These are phyloP conservation scores for Fusarium neocosmosporiellum DNA, from an alignment of 2,329 filamentous ascomycete genomes.

Conservation along the genomic window DNA sequence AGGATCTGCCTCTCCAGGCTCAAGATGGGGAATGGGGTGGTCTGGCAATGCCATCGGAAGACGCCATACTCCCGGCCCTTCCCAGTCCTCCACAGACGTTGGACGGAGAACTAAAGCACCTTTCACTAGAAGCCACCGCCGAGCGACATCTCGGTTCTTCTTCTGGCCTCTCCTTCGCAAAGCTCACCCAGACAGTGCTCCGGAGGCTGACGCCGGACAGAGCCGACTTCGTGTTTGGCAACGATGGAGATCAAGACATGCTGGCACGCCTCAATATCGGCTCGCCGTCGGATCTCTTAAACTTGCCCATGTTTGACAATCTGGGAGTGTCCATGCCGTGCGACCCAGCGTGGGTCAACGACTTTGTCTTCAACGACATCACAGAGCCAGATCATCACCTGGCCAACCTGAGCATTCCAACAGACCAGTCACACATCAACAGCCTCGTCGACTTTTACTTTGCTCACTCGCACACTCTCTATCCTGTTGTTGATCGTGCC, in stretches of 20 bases:
- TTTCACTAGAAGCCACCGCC: conserved; percentile 57
- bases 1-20: not conserved
- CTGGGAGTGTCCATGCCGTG: conserved; percentile 40
- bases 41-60: not conserved
- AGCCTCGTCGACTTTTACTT: conserved; percentile 57
- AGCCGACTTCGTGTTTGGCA: conserved; percentile 54
- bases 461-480: conserved; percentile 59
- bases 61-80: conserved; percentile 8
- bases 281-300: conserved; percentile 42
- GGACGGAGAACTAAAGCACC: conserved; percentile 48
- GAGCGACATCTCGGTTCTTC: conserved; percentile 57
- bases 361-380: conserved; percentile 44
- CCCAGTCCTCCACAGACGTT: conserved; percentile 24
- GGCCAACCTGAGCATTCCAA: conserved; percentile 24
- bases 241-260: conserved; percentile 15
- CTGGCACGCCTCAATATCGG: conserved; percentile 32
- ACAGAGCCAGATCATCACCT: conserved; percentile 35
- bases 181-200: conserved; percentile 55
- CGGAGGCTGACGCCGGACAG: conserved; percentile 55
- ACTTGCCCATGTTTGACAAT: conserved; percentile 33
- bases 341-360: conserved; percentile 46
- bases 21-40: not conserved
- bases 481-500: conserved; percentile 53
- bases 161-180: conserved; percentile 58
- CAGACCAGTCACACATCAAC: conserved; percentile 42